phyloP scores from a whole-genome alignment of 2,329 filamentous ascomycete species.

The Penicillium sp. region DNA sequence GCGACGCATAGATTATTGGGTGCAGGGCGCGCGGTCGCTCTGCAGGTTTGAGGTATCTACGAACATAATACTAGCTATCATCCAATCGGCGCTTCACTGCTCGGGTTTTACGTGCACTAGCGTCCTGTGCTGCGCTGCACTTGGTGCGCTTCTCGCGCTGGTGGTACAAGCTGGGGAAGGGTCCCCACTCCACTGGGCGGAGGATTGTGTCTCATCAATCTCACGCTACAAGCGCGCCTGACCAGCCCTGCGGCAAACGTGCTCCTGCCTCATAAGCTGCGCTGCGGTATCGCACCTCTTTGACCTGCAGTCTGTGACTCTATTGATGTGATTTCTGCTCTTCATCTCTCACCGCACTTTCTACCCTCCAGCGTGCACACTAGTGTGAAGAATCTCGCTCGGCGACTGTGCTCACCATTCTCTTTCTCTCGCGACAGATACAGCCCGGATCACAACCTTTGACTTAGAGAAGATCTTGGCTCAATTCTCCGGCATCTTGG shows the following conservation, averaged over 20 bases:
- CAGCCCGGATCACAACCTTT: conserved; percentile 7
- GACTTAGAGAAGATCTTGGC: neutral
- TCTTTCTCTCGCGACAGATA: neutral
- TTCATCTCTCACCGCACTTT: conserved; percentile 5
- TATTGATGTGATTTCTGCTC: neutral
- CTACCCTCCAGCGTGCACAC: neutral
- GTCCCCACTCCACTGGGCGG: conserved; percentile 1
- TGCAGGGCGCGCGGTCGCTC: neutral
- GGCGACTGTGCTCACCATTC: neutral
- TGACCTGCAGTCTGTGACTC: neutral
- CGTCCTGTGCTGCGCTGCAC: conserved; percentile 12
- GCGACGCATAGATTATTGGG: conserved; percentile 3
- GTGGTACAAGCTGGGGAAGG: conserved; percentile 19
- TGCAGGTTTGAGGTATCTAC: conserved; percentile 5
- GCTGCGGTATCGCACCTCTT: neutral
- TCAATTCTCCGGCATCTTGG: neutral
- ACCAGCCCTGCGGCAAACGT: neutral
- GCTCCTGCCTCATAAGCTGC: conserved; percentile 1
- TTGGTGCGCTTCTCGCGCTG: conserved; percentile 3
- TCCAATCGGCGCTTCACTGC: conserved; percentile 4
- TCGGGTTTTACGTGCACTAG: conserved; percentile 12
- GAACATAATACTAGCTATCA: neutral
- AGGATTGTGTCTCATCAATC: conserved; percentile 4
- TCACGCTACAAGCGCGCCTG: neutral
- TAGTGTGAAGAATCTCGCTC: neutral